Conservation (phyloP, 495 filamentous ascomycete genomes). For the Xylaria sp. region DNA sequence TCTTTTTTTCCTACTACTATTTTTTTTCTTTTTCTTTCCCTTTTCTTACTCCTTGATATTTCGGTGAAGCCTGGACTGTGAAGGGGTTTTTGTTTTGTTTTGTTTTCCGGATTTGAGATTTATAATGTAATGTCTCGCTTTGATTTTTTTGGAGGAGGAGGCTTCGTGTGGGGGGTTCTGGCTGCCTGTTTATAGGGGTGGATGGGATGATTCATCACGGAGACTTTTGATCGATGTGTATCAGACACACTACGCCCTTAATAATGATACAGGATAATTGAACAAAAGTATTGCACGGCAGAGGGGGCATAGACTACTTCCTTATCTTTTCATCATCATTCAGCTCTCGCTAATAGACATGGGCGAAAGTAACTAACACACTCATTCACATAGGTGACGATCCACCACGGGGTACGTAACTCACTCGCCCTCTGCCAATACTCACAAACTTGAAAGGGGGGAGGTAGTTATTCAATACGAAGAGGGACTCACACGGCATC, state of each 20-base stretch:
- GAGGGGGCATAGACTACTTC: not conserved
- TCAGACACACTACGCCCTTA: no score
- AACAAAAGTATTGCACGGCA: no score
- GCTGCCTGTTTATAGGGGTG: not conserved
- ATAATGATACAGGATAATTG: no score
- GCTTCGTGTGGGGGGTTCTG: not conserved
- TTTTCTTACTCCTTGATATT: no score
- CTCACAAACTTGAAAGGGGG: no score
- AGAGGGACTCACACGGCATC: no score
- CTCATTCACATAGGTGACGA: constrained; percentile 76
- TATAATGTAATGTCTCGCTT: not conserved
- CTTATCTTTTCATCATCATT: not conserved
- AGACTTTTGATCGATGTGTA: not conserved
- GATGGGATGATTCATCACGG: not conserved
- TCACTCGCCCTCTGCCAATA: no score
- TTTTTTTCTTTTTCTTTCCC: not conserved
- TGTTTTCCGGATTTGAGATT: no score
- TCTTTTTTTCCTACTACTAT: not conserved
- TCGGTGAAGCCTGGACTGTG: no score
- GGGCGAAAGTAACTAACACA: not conserved
- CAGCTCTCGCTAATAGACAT: not conserved
- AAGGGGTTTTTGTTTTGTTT: no score
- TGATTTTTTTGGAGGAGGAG: not conserved
- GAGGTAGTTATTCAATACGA: no score
- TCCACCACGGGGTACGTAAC: constrained; percentile 81